Evolutionary conservation across 306 rosid genomes (phyloP), one percentile per base, ranked within the genome.

Genomic region (Begonia masoniana): DNA sequence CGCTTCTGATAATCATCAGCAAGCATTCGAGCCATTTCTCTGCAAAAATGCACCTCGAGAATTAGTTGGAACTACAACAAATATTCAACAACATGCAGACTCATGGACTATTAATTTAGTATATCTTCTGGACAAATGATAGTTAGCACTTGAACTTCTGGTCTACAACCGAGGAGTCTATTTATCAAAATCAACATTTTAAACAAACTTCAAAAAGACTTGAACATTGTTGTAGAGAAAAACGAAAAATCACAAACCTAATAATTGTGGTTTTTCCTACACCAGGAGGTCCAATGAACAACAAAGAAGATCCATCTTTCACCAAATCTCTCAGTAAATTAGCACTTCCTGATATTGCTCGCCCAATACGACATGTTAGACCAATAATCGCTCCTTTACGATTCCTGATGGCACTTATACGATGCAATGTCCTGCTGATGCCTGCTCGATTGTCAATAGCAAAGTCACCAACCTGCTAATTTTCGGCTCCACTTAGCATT

Each of bases 201-300:
- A 21, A 21, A 21, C 24, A 21, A 21, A 21, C 24, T 3, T 2
- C 24, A 31, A 7, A 31, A 31, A 31, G 39, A 31, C 39, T 31
- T 31, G 39, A 31, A 31, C 39, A 31, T 31, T 31, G 4, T 31
- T 31, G 39, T 31, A 31, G 39, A 31, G 39, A 31, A 31, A 31
- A 31, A 31, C 8, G 8, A 45, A 45, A 45, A 65, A 55, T 66
- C 36, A 68, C 81, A 31, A 47, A 80, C 97, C 97, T 73, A 62
- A 91, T 85, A 59, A 91, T 85, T 36, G 97, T 91, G 63, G 97
- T 85, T 76, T 89, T 89, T 62, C 95, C 95, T 16, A 85, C 95
- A 50, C 97, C 97, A 12, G 95, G 97, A 69, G 97, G 97, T 16
- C 95, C 97, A 69, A 85, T 89, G 54, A 89, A 83, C 75, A 85